Conservation (phyloP, 257 asterid genomes). For the Penstemon eatonii region DNA sequence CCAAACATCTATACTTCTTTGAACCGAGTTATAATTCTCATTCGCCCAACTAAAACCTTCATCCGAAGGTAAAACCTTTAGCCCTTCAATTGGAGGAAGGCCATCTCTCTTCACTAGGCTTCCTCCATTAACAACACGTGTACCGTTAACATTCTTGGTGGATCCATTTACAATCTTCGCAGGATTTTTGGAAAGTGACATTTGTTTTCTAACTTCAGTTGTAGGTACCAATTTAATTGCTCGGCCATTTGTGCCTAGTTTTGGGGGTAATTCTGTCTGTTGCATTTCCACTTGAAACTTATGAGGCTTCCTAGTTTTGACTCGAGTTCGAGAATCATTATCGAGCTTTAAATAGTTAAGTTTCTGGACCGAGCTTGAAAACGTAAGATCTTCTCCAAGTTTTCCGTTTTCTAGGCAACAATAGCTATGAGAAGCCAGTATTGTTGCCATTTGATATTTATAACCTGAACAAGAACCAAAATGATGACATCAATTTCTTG, state of each 20-base stretch:
- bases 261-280: slow-evolving; percentile 50
- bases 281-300: slow-evolving; percentile 50
- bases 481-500: background rate
- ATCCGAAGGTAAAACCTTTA: slow-evolving; percentile 82
- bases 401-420: slow-evolving; percentile 55
- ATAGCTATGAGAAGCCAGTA: slow-evolving; percentile 68
- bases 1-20: slow-evolving; percentile 90
- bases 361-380: slow-evolving; percentile 43
- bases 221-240: slow-evolving; percentile 71
- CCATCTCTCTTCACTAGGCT: slow-evolving; percentile 55
- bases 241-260: slow-evolving; percentile 60
- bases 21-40: slow-evolving; percentile 79
- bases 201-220: slow-evolving; percentile 50
- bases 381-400: slow-evolving; percentile 46
- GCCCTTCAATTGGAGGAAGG: slow-evolving; percentile 69
- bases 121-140: slow-evolving; percentile 39
- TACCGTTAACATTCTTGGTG: slow-evolving; percentile 43
- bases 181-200: slow-evolving; percentile 31
- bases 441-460: slow-evolving; percentile 53
- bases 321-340: slow-evolving; percentile 23
- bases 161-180: slow-evolving; percentile 50
- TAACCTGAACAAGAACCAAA: slow-evolving; percentile 36
- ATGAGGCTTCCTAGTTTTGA: slow-evolving; percentile 29
- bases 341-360: slow-evolving; percentile 31
- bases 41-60: slow-evolving; percentile 97